Conservation (phyloP, 441 rosid species). For the Iberis amara region DNA sequence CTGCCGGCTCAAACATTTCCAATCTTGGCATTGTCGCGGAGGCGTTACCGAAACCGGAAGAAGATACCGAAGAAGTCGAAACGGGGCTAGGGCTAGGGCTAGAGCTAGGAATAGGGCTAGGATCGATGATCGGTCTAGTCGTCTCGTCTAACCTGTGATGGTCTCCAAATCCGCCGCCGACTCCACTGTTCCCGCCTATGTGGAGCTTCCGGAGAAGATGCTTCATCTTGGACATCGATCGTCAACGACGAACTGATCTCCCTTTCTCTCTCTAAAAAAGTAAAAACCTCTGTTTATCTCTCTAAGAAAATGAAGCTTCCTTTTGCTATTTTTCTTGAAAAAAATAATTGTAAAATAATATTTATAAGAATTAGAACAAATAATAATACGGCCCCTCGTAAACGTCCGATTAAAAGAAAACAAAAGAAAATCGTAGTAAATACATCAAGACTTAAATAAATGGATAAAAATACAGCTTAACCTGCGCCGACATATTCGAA, state of each 20-base stretch:
- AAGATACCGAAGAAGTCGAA: conserved; percentile 36
- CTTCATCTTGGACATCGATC: conserved; percentile 95
- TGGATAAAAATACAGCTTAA: conserved; percentile 29
- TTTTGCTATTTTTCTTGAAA: neutral
- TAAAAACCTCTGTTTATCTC: conserved; percentile 28
- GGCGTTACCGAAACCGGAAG: conserved; percentile 33
- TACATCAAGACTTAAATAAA: conserved; percentile 5
- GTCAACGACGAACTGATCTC: conserved; percentile 46
- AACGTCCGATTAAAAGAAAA: conserved; percentile 3
- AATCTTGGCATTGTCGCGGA: conserved; percentile 40
- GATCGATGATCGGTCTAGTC: conserved; percentile 40
- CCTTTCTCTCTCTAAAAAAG: conserved; percentile 27
- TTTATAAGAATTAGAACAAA: conserved; percentile 6
- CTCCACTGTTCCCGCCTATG: conserved; percentile 85
- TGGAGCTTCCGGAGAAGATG: conserved; percentile 84
- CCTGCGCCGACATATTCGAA: conserved; percentile 41
- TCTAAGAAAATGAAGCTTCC: conserved; percentile 28
- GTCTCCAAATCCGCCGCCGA: conserved; percentile 60
- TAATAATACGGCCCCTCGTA: conserved; percentile 14
- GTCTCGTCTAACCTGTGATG: conserved; percentile 47
- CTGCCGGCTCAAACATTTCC: conserved; percentile 41
- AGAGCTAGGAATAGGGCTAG: conserved; percentile 36
- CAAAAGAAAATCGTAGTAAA: neutral
- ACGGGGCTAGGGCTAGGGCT: conserved; percentile 39
- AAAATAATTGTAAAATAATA: conserved; percentile 7